These are phyloP conservation scores for Ogataea trehalophila DNA, from an alignment of 805 yeast species.

Conservation along the genomic window DNA sequence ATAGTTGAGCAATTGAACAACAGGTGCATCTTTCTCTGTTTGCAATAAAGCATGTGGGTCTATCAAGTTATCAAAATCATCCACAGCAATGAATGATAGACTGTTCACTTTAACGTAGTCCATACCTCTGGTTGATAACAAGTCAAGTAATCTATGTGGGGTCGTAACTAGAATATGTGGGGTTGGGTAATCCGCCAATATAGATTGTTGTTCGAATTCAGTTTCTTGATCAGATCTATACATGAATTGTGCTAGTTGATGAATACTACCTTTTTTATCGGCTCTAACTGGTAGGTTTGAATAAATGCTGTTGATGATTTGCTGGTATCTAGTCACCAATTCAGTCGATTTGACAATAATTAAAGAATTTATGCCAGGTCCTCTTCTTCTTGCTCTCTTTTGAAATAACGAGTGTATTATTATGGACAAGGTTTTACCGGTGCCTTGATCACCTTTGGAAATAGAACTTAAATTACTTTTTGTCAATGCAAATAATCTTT, in stretches of 20 bases:
- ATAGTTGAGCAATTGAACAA: slow-evolving; percentile 29
- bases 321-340: slow-evolving; percentile 22
- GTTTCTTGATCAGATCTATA: slow-evolving; percentile 23
- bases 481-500: slow-evolving; percentile 23
- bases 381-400: slow-evolving; percentile 20
- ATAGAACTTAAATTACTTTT: slow-evolving; percentile 25
- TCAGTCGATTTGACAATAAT: slow-evolving; percentile 28
- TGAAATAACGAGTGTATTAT: slow-evolving; percentile 24
- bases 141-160: slow-evolving; percentile 33
- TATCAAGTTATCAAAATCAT: slow-evolving; percentile 31
- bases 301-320: slow-evolving; percentile 10
- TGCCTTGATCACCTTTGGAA: slow-evolving; percentile 28
- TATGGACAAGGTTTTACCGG: slow-evolving; percentile 27
- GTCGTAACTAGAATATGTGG: slow-evolving; percentile 33
- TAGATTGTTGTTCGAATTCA: slow-evolving; percentile 23
- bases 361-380: slow-evolving; percentile 26
- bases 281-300: slow-evolving; percentile 1
- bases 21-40: slow-evolving; percentile 21
- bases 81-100: slow-evolving; percentile 27
- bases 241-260: slow-evolving; percentile 26
- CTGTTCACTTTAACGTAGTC: slow-evolving; percentile 25
- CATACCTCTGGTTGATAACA: slow-evolving; percentile 30
- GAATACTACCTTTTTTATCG: too few species aligned
- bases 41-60: slow-evolving; percentile 15
- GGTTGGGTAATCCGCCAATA: slow-evolving; percentile 15